Conservation (phyloP, 305 asterid species). For the Fraxinus ornus region DNA sequence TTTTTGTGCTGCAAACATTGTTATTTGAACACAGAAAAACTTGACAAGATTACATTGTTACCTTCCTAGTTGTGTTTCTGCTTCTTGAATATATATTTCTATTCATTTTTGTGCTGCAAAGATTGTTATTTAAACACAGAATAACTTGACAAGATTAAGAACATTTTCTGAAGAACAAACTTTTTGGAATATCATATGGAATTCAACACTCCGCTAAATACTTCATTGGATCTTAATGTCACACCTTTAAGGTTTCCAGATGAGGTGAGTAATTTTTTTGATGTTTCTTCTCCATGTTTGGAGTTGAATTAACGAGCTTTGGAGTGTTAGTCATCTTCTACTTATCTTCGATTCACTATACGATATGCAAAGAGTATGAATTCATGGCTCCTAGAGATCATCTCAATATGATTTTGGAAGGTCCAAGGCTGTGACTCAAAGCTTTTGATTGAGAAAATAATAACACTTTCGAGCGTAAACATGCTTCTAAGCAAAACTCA, state of each 20-base stretch:
- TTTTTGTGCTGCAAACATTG: background rate
- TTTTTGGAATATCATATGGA: conserved; percentile 28
- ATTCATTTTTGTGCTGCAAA: background rate
- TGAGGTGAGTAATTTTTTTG: background rate
- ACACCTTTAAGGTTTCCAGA: background rate
- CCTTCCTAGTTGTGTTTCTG: conserved; percentile 18
- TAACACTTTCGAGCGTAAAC: background rate
- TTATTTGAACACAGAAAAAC: background rate
- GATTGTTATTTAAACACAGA: background rate
- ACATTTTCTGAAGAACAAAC: background rate
- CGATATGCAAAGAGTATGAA: background rate
- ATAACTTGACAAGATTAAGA: background rate
- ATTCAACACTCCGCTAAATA: conserved; percentile 33
- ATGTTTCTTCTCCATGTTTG: background rate
- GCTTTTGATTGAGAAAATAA: no score
- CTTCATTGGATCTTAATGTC: background rate
- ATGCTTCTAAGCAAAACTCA: background rate
- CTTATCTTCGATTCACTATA: background rate
- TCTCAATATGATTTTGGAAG: no score
- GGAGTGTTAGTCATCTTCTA: background rate
- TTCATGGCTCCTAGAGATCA: no score
- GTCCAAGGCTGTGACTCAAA: no score
- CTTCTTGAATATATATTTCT: background rate
- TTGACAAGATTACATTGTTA: background rate
- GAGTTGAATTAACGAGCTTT: conserved; percentile 23